phyloP scores from a whole-genome alignment of 805 yeast genomes.

The Suhomyces kilbournensis region DNA sequence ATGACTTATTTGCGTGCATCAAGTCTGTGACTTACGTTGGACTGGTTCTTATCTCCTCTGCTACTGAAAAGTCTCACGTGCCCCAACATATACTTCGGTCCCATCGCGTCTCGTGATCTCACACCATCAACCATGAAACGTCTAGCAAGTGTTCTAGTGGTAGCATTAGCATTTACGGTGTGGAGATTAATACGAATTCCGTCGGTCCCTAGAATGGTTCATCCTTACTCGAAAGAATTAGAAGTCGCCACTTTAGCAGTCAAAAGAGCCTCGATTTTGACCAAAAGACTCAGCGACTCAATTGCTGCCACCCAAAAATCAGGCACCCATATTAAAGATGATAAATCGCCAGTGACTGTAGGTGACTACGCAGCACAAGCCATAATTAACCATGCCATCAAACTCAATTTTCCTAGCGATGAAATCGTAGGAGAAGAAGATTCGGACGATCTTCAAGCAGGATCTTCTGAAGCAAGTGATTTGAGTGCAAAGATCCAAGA shows the following conservation, averaged over 20 bases:
- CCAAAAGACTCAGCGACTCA: constrained; percentile 62
- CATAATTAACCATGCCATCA: constrained; percentile 78
- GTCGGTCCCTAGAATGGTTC: constrained; percentile 11
- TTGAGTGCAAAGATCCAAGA: constrained; percentile 56
- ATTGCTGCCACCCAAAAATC: constrained; percentile 45
- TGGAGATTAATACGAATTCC: neutral
- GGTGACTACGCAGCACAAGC: constrained; percentile 98
- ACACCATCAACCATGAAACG: neutral
- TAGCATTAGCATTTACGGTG: neutral
- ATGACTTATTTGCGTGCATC: neutral
- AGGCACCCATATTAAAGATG: constrained; percentile 71
- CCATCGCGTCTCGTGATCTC: neutral
- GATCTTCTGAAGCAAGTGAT: constrained; percentile 38
- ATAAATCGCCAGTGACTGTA: constrained; percentile 90
- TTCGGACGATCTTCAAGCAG: constrained; percentile 56
- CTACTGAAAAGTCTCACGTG: neutral
- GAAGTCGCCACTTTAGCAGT: constrained; percentile 87
- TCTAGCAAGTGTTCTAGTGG: neutral
- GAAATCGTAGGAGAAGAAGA: constrained; percentile 94
- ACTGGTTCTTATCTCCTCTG: no score
- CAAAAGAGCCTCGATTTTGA: constrained; percentile 76
- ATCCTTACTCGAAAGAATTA: constrained; percentile 60
- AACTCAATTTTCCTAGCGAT: constrained; percentile 76
- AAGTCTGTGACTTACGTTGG: neutral
- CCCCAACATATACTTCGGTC: neutral